These are phyloP conservation scores for Centaurea solstitialis DNA, from an alignment of 129 eudicot species.

Conservation along the genomic window DNA sequence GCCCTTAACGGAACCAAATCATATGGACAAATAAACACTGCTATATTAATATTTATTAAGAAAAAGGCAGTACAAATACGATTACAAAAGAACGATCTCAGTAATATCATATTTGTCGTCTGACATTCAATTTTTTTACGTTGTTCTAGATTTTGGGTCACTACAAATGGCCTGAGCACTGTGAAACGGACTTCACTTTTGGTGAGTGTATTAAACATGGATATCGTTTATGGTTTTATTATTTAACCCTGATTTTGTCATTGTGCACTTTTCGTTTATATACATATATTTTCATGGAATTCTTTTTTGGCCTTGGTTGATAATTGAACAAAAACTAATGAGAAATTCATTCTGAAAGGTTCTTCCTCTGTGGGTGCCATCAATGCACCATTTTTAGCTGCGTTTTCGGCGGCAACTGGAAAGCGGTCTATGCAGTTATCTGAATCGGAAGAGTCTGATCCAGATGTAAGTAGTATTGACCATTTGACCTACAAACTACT, in stretches of 20 bases:
- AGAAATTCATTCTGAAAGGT: slow-evolving; percentile 40
- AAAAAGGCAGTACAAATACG: background rate
- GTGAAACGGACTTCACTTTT: slow-evolving; percentile 76
- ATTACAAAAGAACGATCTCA: slow-evolving; percentile 1
- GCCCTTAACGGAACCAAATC: background rate
- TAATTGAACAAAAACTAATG: background rate
- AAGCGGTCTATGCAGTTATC: slow-evolving; percentile 57
- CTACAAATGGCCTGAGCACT: slow-evolving; percentile 87
- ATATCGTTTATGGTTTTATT: background rate
- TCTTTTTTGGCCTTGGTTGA: background rate
- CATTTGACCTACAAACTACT: background rate
- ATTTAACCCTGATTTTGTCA: background rate
- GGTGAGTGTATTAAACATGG: slow-evolving; percentile 48
- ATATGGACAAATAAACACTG: background rate
- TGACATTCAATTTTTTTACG: background rate
- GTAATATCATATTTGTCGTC: background rate
- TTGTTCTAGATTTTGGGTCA: slow-evolving; percentile 75
- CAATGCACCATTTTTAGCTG: slow-evolving; percentile 80
- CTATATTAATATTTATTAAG: background rate
- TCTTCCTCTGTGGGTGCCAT: slow-evolving; percentile 86
- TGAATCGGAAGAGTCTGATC: slow-evolving; percentile 95
- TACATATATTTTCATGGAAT: background rate
- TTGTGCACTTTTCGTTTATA: background rate
- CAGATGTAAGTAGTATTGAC: slow-evolving; percentile 61
- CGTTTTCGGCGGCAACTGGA: slow-evolving; percentile 93